Base-by-base conservation (phyloP, 345 rosid species). In the Clarkia xantiana region DNA sequence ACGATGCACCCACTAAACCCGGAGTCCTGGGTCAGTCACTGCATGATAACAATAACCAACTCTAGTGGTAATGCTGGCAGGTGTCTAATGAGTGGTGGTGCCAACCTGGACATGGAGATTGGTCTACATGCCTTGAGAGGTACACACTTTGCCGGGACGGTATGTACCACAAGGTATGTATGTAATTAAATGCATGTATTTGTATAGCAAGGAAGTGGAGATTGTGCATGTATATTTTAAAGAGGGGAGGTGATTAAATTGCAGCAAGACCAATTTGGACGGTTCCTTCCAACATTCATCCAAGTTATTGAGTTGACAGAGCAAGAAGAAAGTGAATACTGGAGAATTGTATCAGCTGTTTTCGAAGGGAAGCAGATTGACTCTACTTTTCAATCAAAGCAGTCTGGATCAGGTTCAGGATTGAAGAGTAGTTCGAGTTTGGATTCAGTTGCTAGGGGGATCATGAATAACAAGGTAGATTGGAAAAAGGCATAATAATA, bases 1-100 rank as follows among this genome's bases (percentile, higher is more conserved):
- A 23, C 29, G 6, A 23, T 23, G 29, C 29, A 23, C 29, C 29
- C 29, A 6, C 29, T 23, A 23, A 23, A 2, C 29, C 29, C 29
- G 4, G 29, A 23, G 29, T 23, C 29, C 6, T 23, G 29, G 29
- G 6, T 23, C 29, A 10, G 47, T 14, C 10, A 44, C 3, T 44
- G 1, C 22, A 9, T 7, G n/a, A 11, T n/a, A 11, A 45, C 19
- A 14, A 15, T 45, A 15, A 20, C 19, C 11, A 13, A 53, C 6
- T 53, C 23, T 53, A 25, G 40, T 53, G 19, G 17, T 20, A 40
- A 40, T 57, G 36, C 36, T 29, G 36, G 36, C 74, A 81, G 89
- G 84, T 75, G 45, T 76, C 90, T 11, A 78, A 81, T 46, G 85
- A 74, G 64, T 81, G 90, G 90, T 81, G 90, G 90, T 78, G 73